Evolutionary conservation across 192 early-diverging fungal species (phyloP).

Genomic region (Gamsiella multidivaricata): DNA sequence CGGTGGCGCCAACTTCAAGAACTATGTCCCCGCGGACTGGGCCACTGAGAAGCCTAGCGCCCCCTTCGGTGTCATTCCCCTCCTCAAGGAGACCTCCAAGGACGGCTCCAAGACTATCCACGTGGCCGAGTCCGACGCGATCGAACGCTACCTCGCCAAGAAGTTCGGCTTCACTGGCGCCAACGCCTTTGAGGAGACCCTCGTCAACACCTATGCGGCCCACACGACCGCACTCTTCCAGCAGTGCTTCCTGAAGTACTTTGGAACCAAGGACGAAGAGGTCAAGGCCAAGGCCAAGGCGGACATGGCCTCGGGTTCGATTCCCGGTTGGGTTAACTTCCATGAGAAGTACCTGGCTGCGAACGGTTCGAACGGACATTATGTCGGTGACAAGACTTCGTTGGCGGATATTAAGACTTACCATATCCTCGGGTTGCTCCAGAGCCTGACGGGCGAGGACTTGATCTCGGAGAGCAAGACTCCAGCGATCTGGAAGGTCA

Average conservation of each 20-base stretch:
- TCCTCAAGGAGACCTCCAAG: conserved; percentile 51
- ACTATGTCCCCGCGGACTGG: conserved; percentile 52
- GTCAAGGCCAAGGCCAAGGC: conserved; percentile 17
- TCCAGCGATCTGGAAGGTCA: conserved; percentile 31
- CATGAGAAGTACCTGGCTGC: conserved; percentile 55
- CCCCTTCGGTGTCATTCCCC: conserved; percentile 62
- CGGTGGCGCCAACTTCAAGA: conserved; percentile 45
- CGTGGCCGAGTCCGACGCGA: conserved; percentile 54
- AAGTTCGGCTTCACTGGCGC: conserved; percentile 49
- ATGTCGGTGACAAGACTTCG: conserved; percentile 58
- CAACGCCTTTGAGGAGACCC: conserved; percentile 43
- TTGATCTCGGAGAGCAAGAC: conserved; percentile 18
- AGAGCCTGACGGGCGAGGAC: neutral
- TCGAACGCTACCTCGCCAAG: conserved; percentile 59
- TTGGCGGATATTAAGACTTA: conserved; percentile 53
- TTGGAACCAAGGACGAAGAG: neutral
- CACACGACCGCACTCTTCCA: conserved; percentile 6
- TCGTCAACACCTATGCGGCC: conserved; percentile 41
- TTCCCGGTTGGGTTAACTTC: conserved; percentile 20
- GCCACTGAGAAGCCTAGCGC: conserved; percentile 43
- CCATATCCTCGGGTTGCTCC: conserved; percentile 1
- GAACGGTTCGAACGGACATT: conserved; percentile 68
- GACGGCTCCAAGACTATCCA: conserved; percentile 43
- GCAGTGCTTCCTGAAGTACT: conserved; percentile 1
- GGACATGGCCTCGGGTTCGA: conserved; percentile 2